Evolutionary conservation across 352 stramenopile species (phyloP), one percentile per base, ranked within the genome.

Genomic region (Globisporangium carolinianum): DNA sequence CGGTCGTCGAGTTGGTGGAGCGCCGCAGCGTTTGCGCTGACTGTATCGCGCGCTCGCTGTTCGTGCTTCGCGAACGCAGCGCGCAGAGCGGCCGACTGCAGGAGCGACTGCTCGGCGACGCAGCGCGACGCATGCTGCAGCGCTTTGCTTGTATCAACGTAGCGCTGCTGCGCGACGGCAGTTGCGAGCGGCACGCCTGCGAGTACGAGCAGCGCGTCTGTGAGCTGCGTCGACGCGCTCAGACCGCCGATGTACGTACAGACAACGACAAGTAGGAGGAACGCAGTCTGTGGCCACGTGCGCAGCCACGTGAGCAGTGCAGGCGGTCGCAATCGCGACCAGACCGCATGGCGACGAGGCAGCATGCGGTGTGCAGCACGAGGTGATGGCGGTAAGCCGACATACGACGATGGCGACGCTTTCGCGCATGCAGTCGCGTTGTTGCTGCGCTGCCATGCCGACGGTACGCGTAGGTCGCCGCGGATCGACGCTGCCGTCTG

Each of bases 221-320:
- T 67, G 35, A 86, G 18, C 49, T 69, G 58, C 2, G 71, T 72
- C 8, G 77, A 72, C 8, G 77, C 53, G 58, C 72, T 73, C 37
- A 73, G 61, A n/a, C 79, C 79, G 24, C 71, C 72, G 5, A 66
- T 43, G 43, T 73, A 75, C 14, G 65, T 73, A 50, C 68, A 79
- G 18, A 66, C 14, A 18, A 85, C 45, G 39, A 80, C 73, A 12
- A 86, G 58, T 15, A 87, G n/a, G n/a, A 79, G 45, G 59, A 86
- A 87, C 50, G 68, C 68, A 6, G 83, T 45, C 0, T 79, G 73
- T 24, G 79, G 77, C 47, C 78, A 80, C 46, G 64, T 69, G 55
- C 61, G 69, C 32, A 83, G 47, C 71, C 63, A 77, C 35, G 24
- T 6, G 46, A 60, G 6, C 47, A 55, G 24, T 36, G 41, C 12